Evolutionary conservation across 2,329 filamentous ascomycete species (phyloP).

Genomic region (Cytospora piceicola): DNA sequence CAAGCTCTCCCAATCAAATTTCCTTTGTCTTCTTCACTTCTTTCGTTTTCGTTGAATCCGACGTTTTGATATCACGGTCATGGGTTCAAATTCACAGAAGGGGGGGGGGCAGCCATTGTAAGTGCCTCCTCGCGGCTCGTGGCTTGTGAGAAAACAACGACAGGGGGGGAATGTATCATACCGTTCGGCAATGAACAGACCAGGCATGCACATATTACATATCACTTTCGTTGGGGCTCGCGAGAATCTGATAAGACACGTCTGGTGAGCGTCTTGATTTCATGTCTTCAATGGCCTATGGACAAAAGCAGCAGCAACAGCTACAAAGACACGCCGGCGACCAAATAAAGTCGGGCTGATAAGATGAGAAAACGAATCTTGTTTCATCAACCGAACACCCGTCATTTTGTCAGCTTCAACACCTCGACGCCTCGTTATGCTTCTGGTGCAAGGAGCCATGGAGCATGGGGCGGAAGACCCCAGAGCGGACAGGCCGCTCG

Average conservation of each 20-base stretch:
- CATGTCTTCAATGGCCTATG: background rate
- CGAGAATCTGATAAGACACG: background rate
- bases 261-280: background rate
- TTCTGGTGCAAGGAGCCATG: slow-evolving; percentile 5
- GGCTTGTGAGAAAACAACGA: background rate
- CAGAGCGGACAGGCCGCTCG: background rate
- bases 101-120: background rate
- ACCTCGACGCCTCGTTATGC: too few species aligned
- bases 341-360: background rate
- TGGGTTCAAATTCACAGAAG: background rate
- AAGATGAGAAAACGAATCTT: background rate
- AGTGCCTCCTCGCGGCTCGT: background rate
- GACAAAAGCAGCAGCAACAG: background rate
- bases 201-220: too few species aligned
- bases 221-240: background rate
- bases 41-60: background rate
- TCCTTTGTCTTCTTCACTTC: too few species aligned
- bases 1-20: background rate
- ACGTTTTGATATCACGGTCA: slow-evolving; percentile 6
- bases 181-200: background rate
- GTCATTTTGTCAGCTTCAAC: background rate
- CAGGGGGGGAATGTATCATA: background rate
- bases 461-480: background rate
- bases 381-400: background rate
- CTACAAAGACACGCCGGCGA: background rate